These are phyloP conservation scores for Aspergillus haitiensis DNA, from an alignment of 495 filamentous ascomycete genomes.

Conservation along the genomic window DNA sequence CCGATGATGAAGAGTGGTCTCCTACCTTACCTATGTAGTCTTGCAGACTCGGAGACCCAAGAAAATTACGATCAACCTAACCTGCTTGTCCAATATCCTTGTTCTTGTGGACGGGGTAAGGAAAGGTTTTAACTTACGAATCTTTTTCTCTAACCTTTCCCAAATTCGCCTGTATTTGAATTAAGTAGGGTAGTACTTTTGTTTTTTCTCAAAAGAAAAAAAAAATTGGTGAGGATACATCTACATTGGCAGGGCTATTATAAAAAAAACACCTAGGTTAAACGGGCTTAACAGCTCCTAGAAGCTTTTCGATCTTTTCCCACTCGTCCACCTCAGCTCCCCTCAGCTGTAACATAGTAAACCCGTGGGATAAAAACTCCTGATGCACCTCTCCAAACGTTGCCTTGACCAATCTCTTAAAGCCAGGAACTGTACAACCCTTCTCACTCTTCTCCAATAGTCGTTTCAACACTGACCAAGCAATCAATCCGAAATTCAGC, in stretches of 20 bases:
- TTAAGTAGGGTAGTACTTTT: too few relatives aligned
- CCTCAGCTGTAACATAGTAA: constrained; percentile 33
- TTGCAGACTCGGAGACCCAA: not conserved
- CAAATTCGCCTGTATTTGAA: constrained; percentile 20
- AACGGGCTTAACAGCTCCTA: constrained; percentile 15
- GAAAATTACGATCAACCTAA: not conserved
- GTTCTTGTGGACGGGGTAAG: not conserved
- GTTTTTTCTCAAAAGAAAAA: too few relatives aligned
- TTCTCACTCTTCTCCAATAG: constrained; percentile 40
- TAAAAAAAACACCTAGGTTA: too few relatives aligned
- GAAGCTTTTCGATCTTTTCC: constrained; percentile 36
- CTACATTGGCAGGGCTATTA: too few relatives aligned
- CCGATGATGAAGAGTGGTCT: constrained; percentile 18
- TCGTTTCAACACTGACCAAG: constrained; percentile 43
- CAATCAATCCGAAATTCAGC: constrained; percentile 37
- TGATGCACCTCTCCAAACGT: constrained; percentile 36
- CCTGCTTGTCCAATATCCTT: too few relatives aligned
- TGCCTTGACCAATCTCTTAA: constrained; percentile 32
- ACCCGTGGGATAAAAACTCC: constrained; percentile 32
- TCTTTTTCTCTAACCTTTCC: not conserved
- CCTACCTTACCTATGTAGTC: not conserved
- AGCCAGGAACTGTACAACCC: constrained; percentile 40
- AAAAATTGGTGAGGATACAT: too few relatives aligned
- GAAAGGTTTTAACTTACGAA: constrained; percentile 3
- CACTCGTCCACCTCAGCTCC: constrained; percentile 34